A percentile compares a stretch with the other conserved stretches of the same genome.
These are phyloP conservation scores for Cladosporium sp. DNA, from an alignment of 2,329 filamentous ascomycete genomes.

Conservation along the genomic window DNA sequence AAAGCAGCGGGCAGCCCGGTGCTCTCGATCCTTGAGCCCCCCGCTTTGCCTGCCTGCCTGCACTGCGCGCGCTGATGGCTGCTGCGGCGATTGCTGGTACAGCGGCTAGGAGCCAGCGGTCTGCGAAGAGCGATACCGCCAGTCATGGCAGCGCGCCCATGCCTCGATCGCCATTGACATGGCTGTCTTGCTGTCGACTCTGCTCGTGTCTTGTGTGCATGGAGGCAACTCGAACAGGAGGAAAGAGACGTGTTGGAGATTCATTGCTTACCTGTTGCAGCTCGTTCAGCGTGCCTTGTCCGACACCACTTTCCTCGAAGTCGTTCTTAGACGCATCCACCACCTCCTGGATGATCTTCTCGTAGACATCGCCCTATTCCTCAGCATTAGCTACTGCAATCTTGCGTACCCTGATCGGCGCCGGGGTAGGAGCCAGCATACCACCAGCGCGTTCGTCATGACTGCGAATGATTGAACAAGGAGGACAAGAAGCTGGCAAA, in stretches of 20 bases:
- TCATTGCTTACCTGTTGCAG: conserved; percentile 70
- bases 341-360: conserved; percentile 81
- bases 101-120: conserved; percentile 7
- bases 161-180: neutral
- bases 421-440: conserved; percentile 21
- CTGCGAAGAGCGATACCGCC: conserved; percentile 1
- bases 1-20: conserved; percentile 46
- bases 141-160: neutral
- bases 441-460: conserved; percentile 34
- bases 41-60: conserved; percentile 42
- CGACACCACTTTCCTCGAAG: conserved; percentile 94
- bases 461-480: conserved; percentile 5
- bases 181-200: neutral
- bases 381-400: conserved; percentile 14
- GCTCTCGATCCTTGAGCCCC: conserved; percentile 40
- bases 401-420: conserved; percentile 4
- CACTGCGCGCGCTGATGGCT: conserved; percentile 11
- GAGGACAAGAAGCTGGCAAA: neutral
- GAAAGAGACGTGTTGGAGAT: conserved; percentile 25
- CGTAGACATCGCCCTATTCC: conserved; percentile 72
- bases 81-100: conserved; percentile 24
- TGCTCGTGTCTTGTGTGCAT: neutral
- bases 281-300: conserved; percentile 81
- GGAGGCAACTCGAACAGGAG: conserved; percentile 5
- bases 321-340: conserved; percentile 72